phyloP scores from a whole-genome alignment of 2,329 filamentous ascomycete species.

The Penicillium expansum region DNA sequence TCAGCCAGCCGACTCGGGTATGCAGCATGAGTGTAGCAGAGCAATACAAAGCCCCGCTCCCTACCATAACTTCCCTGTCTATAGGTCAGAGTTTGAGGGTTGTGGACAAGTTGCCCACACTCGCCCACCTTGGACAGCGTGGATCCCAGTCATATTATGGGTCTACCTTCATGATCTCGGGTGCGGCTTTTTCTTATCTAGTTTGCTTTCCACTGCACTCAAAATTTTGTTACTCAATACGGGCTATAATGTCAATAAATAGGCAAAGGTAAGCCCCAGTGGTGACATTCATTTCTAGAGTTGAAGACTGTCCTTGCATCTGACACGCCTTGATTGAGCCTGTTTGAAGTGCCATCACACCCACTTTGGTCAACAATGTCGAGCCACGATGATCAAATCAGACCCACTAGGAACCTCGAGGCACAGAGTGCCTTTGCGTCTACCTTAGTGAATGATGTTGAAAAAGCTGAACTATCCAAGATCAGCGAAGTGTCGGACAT shows the following conservation, averaged over 20 bases:
- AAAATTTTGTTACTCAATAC: not conserved
- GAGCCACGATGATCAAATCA: not conserved
- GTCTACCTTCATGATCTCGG: not conserved
- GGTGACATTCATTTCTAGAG: not conserved
- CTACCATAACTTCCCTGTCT: not conserved
- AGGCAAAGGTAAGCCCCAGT: not conserved
- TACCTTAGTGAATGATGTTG: constrained; percentile 9
- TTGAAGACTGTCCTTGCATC: not conserved
- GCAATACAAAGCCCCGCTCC: not conserved
- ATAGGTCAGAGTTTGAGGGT: too few relatives aligned
- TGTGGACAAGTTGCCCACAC: not conserved
- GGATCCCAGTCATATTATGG: not conserved
- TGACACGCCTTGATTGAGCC: not conserved
- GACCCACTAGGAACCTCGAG: constrained; percentile 3
- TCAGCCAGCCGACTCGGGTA: not conserved
- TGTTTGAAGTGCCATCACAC: too few relatives aligned
- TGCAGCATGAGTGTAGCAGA: not conserved
- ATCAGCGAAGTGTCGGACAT: not conserved
- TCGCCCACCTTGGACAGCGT: not conserved
- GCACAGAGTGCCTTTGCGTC: constrained; percentile 11
- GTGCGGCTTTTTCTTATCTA: not conserved
- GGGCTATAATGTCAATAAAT: not conserved
- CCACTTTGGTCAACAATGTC: too few relatives aligned
- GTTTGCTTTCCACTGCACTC: not conserved
- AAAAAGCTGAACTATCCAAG: constrained; percentile 3